Evolutionary conservation across 108 stramenopile species (phyloP), one percentile per base, ranked within the genome.

Genomic region (Cylindrotheca closterium): DNA sequence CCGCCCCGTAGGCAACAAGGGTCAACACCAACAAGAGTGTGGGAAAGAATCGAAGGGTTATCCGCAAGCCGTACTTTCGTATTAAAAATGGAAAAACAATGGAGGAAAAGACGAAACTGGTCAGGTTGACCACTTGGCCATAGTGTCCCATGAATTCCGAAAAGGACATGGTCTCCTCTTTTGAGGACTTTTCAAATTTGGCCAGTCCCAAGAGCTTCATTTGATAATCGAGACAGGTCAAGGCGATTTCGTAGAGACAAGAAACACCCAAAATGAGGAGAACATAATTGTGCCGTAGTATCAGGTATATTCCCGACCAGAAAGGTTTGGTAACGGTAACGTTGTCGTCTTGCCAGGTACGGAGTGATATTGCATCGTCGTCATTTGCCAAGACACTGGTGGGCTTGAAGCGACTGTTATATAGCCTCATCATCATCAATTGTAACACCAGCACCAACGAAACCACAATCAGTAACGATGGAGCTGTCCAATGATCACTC

Each of bases 171-270:
- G 23, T 68, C 10, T 57, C 63, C 37, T 27, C 54, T 33, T n/a
- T 30, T 31, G 61, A 19, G 1, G 54, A 19, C 30, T 55, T 60
- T 28, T 74, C 82, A 61, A 88, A 91, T 10, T 74, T 72, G 37
- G 79, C 80, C n/a, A 79, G 81, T 8, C 94, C 89, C n/a, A 95
- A 64, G 33, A 96, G 77, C 71, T 96, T 98, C 98, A 98, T 93
- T 63, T 92, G 93, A 70, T 96, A 98, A 73, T 98, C 94, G 54
- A 98, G 80, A 60, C 96, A 91, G 15, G 98, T 98, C 31, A 98
- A 79, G 26, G 89, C 71, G 45, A 98, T 80, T 81, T 97, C 96
- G 74, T 96, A 98, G 1, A 97, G 82, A 60, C 95, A 94, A 3
- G 96, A 97, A 37, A 96, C 89, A 8, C 88, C 93, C 37, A 98